phyloP scores from a whole-genome alignment of 108 stramenopile genomes.

The Asterionellopsis glacialis region DNA sequence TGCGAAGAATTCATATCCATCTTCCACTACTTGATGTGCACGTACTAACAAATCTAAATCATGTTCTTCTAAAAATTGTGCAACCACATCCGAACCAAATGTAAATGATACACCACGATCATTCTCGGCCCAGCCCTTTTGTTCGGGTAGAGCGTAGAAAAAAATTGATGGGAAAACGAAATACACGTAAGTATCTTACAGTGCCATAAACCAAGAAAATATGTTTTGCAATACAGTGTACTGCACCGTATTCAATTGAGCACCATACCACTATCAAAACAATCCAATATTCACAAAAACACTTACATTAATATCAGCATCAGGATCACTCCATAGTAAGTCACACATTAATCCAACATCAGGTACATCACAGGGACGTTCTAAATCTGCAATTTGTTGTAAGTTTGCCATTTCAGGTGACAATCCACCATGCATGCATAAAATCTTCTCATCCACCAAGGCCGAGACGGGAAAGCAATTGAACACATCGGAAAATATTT shows the following conservation, averaged over 20 bases:
- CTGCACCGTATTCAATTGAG: too few species aligned
- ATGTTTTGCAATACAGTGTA: too few species aligned
- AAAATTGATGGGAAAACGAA: neutral
- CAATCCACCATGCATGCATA: constrained; percentile 95
- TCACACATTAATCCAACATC: constrained; percentile 93
- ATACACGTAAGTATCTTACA: constrained; percentile 1
- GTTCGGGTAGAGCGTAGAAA: too few species aligned
- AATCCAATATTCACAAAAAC: too few species aligned
- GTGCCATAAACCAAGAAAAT: too few species aligned
- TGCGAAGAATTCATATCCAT: constrained; percentile 92
- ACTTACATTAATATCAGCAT: constrained; percentile 25
- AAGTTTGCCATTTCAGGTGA: constrained; percentile 74
- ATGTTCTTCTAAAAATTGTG: constrained; percentile 22
- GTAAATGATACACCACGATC: constrained; percentile 94
- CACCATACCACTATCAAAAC: too few species aligned
- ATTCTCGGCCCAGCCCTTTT: constrained; percentile 84
- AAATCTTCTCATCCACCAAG: constrained; percentile 92
- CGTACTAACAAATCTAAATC: constrained; percentile 75
- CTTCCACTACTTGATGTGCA: constrained; percentile 96
- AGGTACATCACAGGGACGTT: constrained; percentile 89
- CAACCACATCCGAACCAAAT: constrained; percentile 61
- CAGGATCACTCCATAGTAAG: constrained; percentile 94
- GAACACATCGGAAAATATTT: constrained; percentile 92
- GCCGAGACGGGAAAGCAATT: constrained; percentile 92
- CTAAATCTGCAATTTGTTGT: constrained; percentile 79